Base-by-base conservation (phyloP, 2,329 filamentous ascomycete species). In the Fusarium foetens region DNA sequence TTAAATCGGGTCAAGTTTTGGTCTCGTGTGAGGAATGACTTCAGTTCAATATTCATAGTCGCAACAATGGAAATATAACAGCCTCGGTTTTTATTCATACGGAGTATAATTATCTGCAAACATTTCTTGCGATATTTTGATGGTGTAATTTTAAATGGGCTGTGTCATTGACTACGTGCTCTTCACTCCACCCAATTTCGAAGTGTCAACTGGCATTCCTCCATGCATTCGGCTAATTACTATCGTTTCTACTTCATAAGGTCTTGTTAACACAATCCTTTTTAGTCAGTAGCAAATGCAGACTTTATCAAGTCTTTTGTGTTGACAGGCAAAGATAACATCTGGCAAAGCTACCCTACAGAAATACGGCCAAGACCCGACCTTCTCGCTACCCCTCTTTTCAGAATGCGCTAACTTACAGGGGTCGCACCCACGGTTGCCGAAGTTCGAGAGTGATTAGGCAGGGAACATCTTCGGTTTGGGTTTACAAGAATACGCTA, bases 201-300 rank as follows among this genome's bases (percentile, higher is more conserved):
- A 35, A n/a, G 12, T n/a, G 7, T n/a, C 5, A 17, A 17, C n/a
- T 23, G 6, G 9, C 14, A 42, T 11, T 23, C 33, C 33, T 16
- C 17, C 17, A 16, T 16, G 14, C 4, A 23, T 23, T 23, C 5
- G 23, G 14, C 6, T 7, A 23, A 4, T 0, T 11, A 4, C 14
- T 17, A 11, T 23, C 0, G 13, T n/a, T 14, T 39, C 6, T n/a
- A 21, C 14, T 2, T 13, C 21, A 8, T 0, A 23, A 16, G 4
- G 4, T 8, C 7, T 43, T 25, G 3, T 8, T 23, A 4, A 16
- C 9, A 42, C 7, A 23, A 23, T 5, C 11, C 6, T 23, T 12
- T 42, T 42, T 6, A 12, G 6, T 12, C 8, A 11, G 14, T 23
- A 16, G 12, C 4, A 13, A 25, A 25, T 43, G 8, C 25, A 21